Base-by-base conservation (phyloP, 768 basidiomycete genomes). In the Lactifluus rugatus region DNA sequence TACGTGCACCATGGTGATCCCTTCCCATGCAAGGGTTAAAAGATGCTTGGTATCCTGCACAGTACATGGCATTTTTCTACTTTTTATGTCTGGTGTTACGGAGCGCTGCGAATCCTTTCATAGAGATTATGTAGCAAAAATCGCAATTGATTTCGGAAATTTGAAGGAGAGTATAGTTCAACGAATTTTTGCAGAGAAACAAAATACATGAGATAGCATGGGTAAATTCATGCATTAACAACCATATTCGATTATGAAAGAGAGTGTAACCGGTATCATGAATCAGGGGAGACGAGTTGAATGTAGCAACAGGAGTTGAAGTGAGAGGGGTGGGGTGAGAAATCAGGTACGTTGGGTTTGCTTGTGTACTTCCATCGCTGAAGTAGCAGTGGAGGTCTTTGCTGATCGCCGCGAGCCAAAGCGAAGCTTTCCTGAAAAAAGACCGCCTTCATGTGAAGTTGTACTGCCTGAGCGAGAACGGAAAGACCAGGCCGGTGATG, bases 401-500 rank as follows among this genome's bases (percentile, higher is more conserved):
- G 70, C 70, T n/a, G 78, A 79, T 64, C 88, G 78, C 61, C 80
- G 74, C 14, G 88, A 84, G 44, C 88, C 89, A 70, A 91, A 91
- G 57, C 87, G 80, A 60, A 83, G 76, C 66, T 83, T 85, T 17
- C 83, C 78, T 65, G 83, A 84, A 68, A 90, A 88, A 44, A 89
- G 70, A 0, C 85, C 68, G 7, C 78, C 76, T n/a, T 86, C 85
- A 61, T 84, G 82, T 5, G 86, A 87, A 50, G 82, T 78, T 0
- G 81, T 68, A 63, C 87, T 88, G n/a, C 87, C 87, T 1, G 85
- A 78, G 25, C 84, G 78, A 21, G 89, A 92, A 17, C 89, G 84
- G 76, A 90, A 84, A 0, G 88, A 90, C 88, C 87, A 92, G 0
- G 87, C 84, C 0, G 89, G 89, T 5, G 89, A 91, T 17, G 74